Percentiles rank a stretch among this genome's conserved stretches.
These are phyloP conservation scores for Bjerkandera adusta DNA, from an alignment of 1,284 basidiomycete genomes.

Conservation along the genomic window DNA sequence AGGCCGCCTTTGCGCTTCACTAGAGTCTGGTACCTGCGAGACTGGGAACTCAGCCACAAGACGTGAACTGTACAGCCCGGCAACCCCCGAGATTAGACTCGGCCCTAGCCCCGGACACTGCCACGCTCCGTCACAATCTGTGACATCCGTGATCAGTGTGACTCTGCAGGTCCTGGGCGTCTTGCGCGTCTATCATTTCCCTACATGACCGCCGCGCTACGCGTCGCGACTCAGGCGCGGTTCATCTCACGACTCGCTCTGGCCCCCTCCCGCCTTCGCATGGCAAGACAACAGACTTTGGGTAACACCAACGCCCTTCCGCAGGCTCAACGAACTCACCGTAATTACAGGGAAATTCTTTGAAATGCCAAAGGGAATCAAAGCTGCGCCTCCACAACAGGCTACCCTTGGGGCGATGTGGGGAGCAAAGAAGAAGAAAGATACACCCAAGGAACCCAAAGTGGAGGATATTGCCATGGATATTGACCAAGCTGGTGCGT, in stretches of 20 bases:
- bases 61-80: constrained; percentile 34
- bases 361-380: constrained; percentile 61
- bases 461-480: constrained; percentile 21
- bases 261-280: constrained; percentile 24
- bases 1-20: constrained; percentile 22
- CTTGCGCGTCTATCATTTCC: constrained; percentile 8
- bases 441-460: constrained; percentile 25
- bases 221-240: constrained; percentile 23
- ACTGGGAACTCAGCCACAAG: constrained; percentile 30
- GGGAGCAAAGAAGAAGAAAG: constrained; percentile 48
- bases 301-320: constrained; percentile 46
- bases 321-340: constrained; percentile 4
- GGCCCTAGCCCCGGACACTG: not conserved
- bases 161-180: not conserved
- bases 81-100: constrained; percentile 19
- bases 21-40: constrained; percentile 20
- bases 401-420: constrained; percentile 72
- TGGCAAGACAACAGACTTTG: constrained; percentile 72
- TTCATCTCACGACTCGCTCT: constrained; percentile 10
- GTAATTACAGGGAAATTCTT: constrained; percentile 60
- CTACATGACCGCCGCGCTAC: constrained; percentile 15
- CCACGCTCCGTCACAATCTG: constrained; percentile 2
- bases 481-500: constrained; percentile 1
- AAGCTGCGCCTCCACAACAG: constrained; percentile 64
- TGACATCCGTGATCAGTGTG: constrained; percentile 6